Percentiles rank a stretch among this genome's conserved stretches.
Conservation (phyloP, 2,329 filamentous ascomycete genomes). For the Stagonosporopsis chrysanthemi region DNA sequence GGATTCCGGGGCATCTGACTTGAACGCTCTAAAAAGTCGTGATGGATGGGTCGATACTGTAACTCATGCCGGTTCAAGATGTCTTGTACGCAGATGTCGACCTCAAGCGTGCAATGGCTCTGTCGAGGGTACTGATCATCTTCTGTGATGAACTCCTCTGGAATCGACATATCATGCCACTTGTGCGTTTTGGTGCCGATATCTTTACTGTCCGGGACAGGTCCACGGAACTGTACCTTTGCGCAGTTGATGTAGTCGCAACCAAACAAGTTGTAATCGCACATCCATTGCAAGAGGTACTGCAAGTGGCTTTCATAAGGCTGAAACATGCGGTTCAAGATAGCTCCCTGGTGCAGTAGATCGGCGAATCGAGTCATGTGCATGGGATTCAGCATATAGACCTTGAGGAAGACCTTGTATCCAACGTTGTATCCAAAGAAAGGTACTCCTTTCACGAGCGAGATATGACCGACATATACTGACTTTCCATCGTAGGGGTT, state of each 20-base stretch:
- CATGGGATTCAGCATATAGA: constrained; percentile 88
- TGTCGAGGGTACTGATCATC: constrained; percentile 72
- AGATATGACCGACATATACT: constrained; percentile 86
- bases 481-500: constrained; percentile 74
- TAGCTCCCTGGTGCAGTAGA: constrained; percentile 83
- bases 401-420: constrained; percentile 88
- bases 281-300: constrained; percentile 96
- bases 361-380: constrained; percentile 89
- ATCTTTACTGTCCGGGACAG: constrained; percentile 74
- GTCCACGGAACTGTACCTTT: constrained; percentile 75
- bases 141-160: constrained; percentile 65
- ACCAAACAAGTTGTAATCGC: constrained; percentile 95
- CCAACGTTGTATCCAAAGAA: constrained; percentile 97
- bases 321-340: constrained; percentile 84
- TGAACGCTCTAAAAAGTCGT: constrained; percentile 81
- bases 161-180: constrained; percentile 82
- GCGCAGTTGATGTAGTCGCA: constrained; percentile 83
- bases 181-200: constrained; percentile 68
- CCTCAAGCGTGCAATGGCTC: constrained; percentile 88
- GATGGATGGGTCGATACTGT: constrained; percentile 78
- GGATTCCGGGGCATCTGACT: constrained; percentile 62
- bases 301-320: constrained; percentile 95
- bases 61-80: constrained; percentile 84
- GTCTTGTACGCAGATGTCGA: constrained; percentile 87
- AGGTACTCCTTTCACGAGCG: constrained; percentile 88